Evolutionary conservation across 495 filamentous ascomycete species (phyloP).

Genomic region (Entonaema liquescens): DNA sequence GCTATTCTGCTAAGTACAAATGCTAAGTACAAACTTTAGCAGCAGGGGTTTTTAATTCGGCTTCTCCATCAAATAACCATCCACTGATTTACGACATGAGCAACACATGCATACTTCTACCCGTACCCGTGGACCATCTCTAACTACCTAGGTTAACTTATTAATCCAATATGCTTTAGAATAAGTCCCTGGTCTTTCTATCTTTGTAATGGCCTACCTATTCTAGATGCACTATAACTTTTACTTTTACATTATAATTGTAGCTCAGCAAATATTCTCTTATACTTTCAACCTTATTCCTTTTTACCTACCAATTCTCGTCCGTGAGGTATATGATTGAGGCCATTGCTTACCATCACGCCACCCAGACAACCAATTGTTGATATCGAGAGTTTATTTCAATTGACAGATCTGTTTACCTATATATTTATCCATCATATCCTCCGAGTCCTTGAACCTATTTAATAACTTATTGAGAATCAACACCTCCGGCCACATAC

Average conservation of each 20-base stretch:
- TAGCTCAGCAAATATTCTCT: neutral
- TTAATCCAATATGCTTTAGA: neutral
- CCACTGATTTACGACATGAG: neutral
- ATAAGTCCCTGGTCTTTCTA: neutral
- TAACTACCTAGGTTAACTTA: neutral
- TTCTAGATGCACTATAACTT: neutral
- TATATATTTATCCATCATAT: neutral
- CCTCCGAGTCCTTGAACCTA: neutral
- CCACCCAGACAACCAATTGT: neutral
- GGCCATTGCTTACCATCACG: neutral
- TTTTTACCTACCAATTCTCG: neutral
- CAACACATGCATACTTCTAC: neutral
- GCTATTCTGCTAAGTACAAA: no score
- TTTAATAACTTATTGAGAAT: neutral
- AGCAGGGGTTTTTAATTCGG: neutral
- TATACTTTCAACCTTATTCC: neutral
- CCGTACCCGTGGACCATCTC: neutral
- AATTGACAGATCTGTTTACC: neutral
- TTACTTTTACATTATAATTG: neutral
- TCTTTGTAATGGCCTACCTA: neutral
- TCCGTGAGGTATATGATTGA: neutral
- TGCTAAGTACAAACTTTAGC: neutral
- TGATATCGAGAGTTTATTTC: neutral
- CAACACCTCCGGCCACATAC: neutral
- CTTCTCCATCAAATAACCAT: constrained; percentile 2